These are phyloP conservation scores for Citrus reticulata DNA, from an alignment of 345 rosid genomes.

Conservation along the genomic window DNA sequence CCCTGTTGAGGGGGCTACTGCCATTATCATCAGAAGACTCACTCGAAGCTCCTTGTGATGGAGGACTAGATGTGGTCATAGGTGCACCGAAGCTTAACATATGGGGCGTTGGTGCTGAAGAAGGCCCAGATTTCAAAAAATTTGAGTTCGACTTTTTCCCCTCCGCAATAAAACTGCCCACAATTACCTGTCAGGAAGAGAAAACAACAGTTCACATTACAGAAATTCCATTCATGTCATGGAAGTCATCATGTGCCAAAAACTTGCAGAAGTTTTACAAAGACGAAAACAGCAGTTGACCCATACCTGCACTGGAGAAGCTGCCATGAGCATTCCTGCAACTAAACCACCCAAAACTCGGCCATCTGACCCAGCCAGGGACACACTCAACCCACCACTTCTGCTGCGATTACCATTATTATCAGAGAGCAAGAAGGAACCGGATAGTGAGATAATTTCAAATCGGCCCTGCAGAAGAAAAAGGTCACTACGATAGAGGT, in stretches of 20 bases:
- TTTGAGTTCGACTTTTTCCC: slow-evolving; percentile 47
- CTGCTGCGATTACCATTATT: slow-evolving; percentile 41
- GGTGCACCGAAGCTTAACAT: slow-evolving; percentile 62
- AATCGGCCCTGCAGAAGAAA: slow-evolving; percentile 63
- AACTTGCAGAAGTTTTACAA: not conserved
- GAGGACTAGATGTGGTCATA: slow-evolving; percentile 43
- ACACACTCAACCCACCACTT: slow-evolving; percentile 59
- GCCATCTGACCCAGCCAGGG: slow-evolving; percentile 75
- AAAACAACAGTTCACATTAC: slow-evolving; percentile 8
- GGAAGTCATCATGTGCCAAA: not conserved
- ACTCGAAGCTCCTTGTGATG: slow-evolving; percentile 68
- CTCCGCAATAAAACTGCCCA: slow-evolving; percentile 80
- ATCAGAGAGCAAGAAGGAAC: slow-evolving; percentile 58
- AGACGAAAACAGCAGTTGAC: not conserved
- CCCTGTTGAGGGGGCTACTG: slow-evolving; percentile 44
- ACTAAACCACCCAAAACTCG: slow-evolving; percentile 81
- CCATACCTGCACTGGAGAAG: slow-evolving; percentile 75
- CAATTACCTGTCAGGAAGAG: slow-evolving; percentile 53
- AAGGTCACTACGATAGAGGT: not conserved
- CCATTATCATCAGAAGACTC: slow-evolving; percentile 79
- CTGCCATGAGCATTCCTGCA: slow-evolving; percentile 72
- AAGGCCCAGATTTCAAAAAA: slow-evolving; percentile 48
- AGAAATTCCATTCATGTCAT: not conserved
- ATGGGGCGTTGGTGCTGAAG: slow-evolving; percentile 42
- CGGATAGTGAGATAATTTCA: slow-evolving; percentile 80